Conservation (phyloP, 73 alveolate genomes). For the Tetrahymena thermophila region DNA sequence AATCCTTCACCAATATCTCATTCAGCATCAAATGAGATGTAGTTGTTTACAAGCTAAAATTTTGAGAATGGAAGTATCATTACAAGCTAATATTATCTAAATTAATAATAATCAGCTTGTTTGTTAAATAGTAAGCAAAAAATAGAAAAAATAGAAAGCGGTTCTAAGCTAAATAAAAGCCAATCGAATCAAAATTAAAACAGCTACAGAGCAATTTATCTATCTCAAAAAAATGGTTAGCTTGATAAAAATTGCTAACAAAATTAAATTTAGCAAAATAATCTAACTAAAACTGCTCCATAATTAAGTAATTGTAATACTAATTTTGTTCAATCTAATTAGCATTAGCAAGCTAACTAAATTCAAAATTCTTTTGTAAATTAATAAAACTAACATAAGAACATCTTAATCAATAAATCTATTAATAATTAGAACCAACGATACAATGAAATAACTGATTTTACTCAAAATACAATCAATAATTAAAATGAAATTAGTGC, state of each 20-base stretch:
- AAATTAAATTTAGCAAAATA: too few species aligned
- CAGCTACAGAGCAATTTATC: background rate
- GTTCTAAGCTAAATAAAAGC: background rate
- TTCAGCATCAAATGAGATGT: background rate
- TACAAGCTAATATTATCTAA: background rate
- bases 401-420: background rate
- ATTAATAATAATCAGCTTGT: background rate
- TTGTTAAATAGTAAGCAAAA: too few species aligned
- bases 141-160: background rate
- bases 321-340: too few species aligned
- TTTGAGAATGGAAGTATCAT: background rate
- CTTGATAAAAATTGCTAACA: too few species aligned
- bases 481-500: too few species aligned
- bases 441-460: background rate
- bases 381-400: background rate
- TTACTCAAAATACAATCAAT: too few species aligned
- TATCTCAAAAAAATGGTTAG: background rate
- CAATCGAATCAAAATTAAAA: background rate
- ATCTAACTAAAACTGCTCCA: too few species aligned
- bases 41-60: background rate
- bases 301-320: too few species aligned
- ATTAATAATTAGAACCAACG: background rate
- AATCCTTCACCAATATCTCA: background rate
- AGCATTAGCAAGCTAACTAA: too few species aligned
- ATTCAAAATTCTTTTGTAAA: background rate